Base-by-base conservation (phyloP, 2,329 filamentous ascomycete species). In the Helotiales sp. region DNA sequence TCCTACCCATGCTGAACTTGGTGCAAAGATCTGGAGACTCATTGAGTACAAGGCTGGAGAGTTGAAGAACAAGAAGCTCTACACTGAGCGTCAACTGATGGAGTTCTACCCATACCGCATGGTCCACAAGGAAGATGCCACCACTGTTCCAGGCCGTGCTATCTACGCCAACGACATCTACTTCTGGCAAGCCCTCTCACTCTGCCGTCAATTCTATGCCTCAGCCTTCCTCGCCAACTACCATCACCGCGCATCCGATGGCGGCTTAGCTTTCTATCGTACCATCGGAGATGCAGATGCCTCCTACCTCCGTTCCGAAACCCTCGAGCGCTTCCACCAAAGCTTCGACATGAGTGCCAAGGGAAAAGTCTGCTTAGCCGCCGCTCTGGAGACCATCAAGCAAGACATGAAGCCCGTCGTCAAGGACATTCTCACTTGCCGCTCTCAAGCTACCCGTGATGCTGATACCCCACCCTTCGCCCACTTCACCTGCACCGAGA, bases 401-500 rank as follows among this genome's bases (percentile, higher is more conserved):
- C 44, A 57, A 1, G 60, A 64, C 13, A 24, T 63, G 12, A 61
- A 52, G 46, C 36, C 50, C 4, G 40, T 66, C 8, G 62, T 67
- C 17, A 36, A 47, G 12, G 60, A 60, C 13, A 36, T 68, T 2
- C 50, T 67, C 15, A 17, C 52, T 9, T 61, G 65, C 31, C 36
- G 44, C 12, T 54, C 54, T 9, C 60, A 64, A 17, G 52, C 52
- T 30, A 52, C 34, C 19, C 47, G 50, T n/a, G 48, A 25, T 2
- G 36, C 33, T 2, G 46, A 58, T 7, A 50, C 50, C 3, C 36
- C 38, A 6, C 38, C 30, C 1, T 29, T 58, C 13, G 44, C 47
- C 15, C 87, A 88, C 74, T 68, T 88, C 68, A 87, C 84, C 12
- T 88, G 85, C 70, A 77, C 42, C n/a, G 48, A 77, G 59, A 74